A percentile compares a stretch with the other conserved stretches of the same genome.
Conservation (phyloP, 208 protist species). For the Leishmania tropica region DNA sequence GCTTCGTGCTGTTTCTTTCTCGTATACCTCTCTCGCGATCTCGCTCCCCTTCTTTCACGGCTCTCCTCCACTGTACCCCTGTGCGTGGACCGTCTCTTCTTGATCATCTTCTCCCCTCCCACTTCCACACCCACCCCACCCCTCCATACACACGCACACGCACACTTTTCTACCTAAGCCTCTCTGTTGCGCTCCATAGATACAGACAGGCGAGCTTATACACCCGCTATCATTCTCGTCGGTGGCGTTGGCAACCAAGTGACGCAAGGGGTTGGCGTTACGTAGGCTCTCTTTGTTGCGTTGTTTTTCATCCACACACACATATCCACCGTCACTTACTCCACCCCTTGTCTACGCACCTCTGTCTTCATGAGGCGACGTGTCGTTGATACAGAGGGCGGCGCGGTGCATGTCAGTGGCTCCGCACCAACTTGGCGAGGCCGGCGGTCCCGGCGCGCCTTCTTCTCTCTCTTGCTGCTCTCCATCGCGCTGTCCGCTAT, state of each 20-base stretch:
- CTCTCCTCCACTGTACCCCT: neutral
- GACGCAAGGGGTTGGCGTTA: neutral
- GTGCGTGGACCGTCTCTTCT: neutral
- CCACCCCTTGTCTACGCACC: neutral
- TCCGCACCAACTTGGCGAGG: neutral
- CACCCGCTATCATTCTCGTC: neutral
- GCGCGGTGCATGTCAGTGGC: neutral
- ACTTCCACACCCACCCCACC: no score
- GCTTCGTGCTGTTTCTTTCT: neutral
- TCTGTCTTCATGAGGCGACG: conserved; percentile 4
- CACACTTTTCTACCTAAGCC: conserved; percentile 3
- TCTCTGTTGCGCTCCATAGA: conserved; percentile 5
- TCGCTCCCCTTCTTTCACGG: neutral
- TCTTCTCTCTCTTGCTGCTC: neutral
- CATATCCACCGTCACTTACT: neutral
- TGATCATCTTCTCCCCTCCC: conserved; percentile 4
- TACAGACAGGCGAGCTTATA: neutral
- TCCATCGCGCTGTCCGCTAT: conserved; percentile 10
- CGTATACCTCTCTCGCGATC: neutral
- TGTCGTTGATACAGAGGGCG: neutral
- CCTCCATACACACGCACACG: no score
- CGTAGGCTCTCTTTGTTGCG: neutral
- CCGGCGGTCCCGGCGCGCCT: neutral
- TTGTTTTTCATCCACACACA: neutral
- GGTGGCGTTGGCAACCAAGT: neutral